Conservation (phyloP, 768 basidiomycete species). For the Rhodotorula graminis region DNA sequence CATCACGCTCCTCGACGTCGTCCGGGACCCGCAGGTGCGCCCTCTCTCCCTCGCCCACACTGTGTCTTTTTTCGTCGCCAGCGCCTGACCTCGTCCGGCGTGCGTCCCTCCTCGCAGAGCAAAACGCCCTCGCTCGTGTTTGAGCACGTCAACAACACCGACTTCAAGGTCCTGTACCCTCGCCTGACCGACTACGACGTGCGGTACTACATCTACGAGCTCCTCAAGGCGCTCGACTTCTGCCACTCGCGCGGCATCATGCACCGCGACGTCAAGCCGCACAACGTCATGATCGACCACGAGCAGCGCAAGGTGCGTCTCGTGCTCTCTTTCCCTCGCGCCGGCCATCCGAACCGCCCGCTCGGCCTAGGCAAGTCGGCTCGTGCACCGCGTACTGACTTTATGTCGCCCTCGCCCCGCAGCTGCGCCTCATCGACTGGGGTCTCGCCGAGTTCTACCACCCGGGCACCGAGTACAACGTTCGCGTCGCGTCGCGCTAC, state of each 20-base stretch:
- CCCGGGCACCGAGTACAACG: conserved; percentile 33
- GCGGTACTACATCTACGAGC: conserved; percentile 36
- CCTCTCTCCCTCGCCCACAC: too few species aligned
- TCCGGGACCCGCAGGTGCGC: conserved; percentile 37
- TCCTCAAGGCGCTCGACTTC: conserved; percentile 41
- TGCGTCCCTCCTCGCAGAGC: conserved; percentile 12
- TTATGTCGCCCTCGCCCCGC: background rate
- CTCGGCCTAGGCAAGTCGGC: too few species aligned
- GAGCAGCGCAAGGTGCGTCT: background rate
- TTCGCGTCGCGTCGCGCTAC: conserved; percentile 37
- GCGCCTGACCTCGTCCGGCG: background rate
- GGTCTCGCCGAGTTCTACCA: conserved; percentile 41
- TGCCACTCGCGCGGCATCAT: conserved; percentile 41
- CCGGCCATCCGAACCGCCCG: too few species aligned
- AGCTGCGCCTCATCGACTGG: conserved; percentile 40
- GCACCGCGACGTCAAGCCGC: conserved; percentile 41
- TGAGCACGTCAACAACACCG: conserved; percentile 41
- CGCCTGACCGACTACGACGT: conserved; percentile 39
- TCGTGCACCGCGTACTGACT: too few species aligned
- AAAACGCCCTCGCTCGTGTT: conserved; percentile 38
- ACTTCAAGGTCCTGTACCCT: conserved; percentile 39
- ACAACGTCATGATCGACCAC: conserved; percentile 40
- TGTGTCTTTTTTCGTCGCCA: too few species aligned
- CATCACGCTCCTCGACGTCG: conserved; percentile 37
- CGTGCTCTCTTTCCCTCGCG: too few species aligned